Evolutionary conservation across 2,329 filamentous ascomycete species (phyloP).

Genomic region (Biscogniauxia marginata): DNA sequence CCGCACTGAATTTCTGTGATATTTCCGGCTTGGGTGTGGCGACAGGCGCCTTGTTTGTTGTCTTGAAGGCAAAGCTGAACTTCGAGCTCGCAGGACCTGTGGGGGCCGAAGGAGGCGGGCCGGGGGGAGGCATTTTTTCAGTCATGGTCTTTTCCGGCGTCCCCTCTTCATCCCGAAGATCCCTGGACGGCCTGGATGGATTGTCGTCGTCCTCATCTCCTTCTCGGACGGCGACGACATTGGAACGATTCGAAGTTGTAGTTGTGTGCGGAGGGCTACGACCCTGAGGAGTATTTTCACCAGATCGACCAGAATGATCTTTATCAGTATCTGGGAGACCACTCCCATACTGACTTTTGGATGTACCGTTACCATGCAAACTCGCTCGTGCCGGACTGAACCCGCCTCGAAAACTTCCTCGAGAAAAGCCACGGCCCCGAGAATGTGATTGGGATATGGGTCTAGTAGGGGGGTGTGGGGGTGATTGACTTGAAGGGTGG

Average conservation of each 20-base stretch:
- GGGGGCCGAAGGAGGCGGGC: constrained; percentile 46
- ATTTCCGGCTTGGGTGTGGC: constrained; percentile 64
- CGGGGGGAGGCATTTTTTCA: constrained; percentile 55
- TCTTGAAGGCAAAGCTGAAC: constrained; percentile 93
- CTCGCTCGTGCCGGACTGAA: constrained; percentile 50
- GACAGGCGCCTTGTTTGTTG: constrained; percentile 58
- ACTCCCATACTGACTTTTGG: constrained; percentile 58
- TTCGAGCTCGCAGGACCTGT: constrained; percentile 62
- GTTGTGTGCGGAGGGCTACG: constrained; percentile 30
- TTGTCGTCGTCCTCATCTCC: constrained; percentile 56
- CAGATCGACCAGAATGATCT: constrained; percentile 25
- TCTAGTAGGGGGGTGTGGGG: constrained; percentile 56
- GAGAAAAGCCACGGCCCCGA: constrained; percentile 46
- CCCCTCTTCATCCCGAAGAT: constrained; percentile 64
- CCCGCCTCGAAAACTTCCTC: constrained; percentile 58
- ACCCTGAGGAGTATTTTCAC: constrained; percentile 33
- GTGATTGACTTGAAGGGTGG: constrained; percentile 53
- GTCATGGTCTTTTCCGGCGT: constrained; percentile 46
- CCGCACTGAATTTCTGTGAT: constrained; percentile 66
- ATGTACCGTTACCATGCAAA: constrained; percentile 59
- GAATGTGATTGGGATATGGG: constrained; percentile 47
- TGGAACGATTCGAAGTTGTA: constrained; percentile 25
- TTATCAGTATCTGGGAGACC: constrained; percentile 18
- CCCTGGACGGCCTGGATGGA: constrained; percentile 62
- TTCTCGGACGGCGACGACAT: constrained; percentile 20